Base-by-base conservation (phyloP, 148 eudicot genomes). In the Rhododendron vialii region DNA sequence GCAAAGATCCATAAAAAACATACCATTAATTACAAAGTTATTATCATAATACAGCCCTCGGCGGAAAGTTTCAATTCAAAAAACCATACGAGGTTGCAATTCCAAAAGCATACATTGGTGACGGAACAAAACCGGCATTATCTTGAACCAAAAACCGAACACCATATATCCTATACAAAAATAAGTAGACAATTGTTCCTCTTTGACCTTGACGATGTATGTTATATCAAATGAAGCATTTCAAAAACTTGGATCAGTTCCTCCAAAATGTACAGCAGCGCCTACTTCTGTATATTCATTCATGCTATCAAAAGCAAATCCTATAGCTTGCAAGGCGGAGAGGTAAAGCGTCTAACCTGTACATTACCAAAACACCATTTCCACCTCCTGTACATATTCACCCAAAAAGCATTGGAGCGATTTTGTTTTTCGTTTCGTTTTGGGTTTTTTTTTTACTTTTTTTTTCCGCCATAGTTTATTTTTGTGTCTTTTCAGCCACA, bases 331-430 rank as follows among this genome's bases (percentile, higher is more conserved):
- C 35, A 47, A 53, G 83, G 63, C 13, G 24, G 41, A 80, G 67
- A 80, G 83, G 65, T 80, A 53, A 53, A 7, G n/a, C 83, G n/a
- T 55, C 69, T 18, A 8, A 24, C 15, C 30, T 28, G 41, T 55
- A 45, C 57, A 55, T 67, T 2, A 48, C 57, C 55, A 53, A 80
- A 48, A 51, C 35, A 50, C 26, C 3, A 53, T 55, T 53, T 24
- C 43, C 67, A 18, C 22, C 67, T 69, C 83, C 83, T 81, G 83
- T 53, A 57, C 84, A 82, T 57, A 33, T 61, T 24, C 73, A 82
- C 24, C 74, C 67, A 81, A 33, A 80, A 80, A 38, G 17, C 59
- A 50, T 26, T 50, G 20, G 1, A 80, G 61, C 17, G 7, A 43
- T 47, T 50, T 18, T 5, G n/a, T 33, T 81, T 53, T 17, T 28